These are phyloP conservation scores for Linaria vulgaris DNA, from an alignment of 257 asterid species.

Conservation along the genomic window DNA sequence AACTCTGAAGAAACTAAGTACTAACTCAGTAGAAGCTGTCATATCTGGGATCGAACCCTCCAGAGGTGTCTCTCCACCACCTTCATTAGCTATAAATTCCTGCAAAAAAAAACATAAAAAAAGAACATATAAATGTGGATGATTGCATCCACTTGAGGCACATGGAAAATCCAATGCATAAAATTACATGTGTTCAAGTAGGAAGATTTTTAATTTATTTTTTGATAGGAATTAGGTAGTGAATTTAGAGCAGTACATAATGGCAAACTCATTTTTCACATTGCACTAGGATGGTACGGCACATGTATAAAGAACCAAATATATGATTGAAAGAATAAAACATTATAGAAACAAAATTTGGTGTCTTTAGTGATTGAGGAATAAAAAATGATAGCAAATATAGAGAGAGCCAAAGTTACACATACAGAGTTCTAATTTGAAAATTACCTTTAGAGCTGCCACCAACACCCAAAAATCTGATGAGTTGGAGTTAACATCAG, in stretches of 20 bases:
- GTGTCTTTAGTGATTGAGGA: not conserved
- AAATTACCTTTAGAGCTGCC: conserved; percentile 81
- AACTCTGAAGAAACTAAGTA: conserved; percentile 29
- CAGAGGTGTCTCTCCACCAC: conserved; percentile 91
- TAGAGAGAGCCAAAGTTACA: not conserved
- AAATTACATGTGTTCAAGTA: no score
- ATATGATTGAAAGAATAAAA: not conserved
- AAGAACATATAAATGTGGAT: conserved; percentile 8
- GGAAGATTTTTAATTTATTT: no score
- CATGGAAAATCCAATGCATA: not conserved
- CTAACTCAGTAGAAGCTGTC: conserved; percentile 99
- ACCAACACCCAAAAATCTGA: conserved; percentile 94
- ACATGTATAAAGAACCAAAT: conserved; percentile 1
- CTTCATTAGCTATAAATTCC: conserved; percentile 90
- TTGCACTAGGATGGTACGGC: not conserved
- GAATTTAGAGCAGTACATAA: not conserved
- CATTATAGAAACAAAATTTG: not conserved
- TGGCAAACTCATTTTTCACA: conserved; percentile 1
- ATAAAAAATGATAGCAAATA: not conserved
- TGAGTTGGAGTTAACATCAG: conserved; percentile 74
- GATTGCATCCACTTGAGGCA: conserved; percentile 1
- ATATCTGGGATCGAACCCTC: conserved; percentile 98
- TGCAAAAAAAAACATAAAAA: conserved; percentile 33
- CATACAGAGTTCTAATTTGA: not conserved
- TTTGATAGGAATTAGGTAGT: not conserved